Conservation (phyloP, 257 asterid genomes). For the Capsicum baccatum region DNA sequence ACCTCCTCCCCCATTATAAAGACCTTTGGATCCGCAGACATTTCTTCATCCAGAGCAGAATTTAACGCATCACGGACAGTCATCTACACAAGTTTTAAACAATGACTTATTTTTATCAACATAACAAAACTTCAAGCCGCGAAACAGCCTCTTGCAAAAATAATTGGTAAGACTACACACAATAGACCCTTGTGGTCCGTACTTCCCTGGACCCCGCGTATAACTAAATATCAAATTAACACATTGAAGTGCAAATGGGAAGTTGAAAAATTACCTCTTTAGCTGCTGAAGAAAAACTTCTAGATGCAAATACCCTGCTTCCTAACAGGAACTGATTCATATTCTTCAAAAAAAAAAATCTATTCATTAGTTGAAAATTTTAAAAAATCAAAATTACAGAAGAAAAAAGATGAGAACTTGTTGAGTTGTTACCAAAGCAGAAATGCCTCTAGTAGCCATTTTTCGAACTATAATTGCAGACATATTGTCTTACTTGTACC, state of each 20-base stretch:
- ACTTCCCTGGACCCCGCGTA: too few relatives aligned
- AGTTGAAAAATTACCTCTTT: constrained; percentile 55
- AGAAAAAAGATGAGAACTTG: too few relatives aligned
- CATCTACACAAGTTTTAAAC: constrained; percentile 55
- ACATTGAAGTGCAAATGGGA: background rate
- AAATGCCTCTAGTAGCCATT: constrained; percentile 45
- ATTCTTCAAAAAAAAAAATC: constrained; percentile 24
- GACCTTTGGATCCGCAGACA: constrained; percentile 93
- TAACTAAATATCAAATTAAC: background rate
- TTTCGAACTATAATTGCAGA: constrained; percentile 55
- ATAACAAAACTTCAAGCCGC: too few relatives aligned
- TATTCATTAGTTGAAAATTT: too few relatives aligned
- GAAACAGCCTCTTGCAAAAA: too few relatives aligned
- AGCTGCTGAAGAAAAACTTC: constrained; percentile 69
- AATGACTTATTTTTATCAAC: background rate
- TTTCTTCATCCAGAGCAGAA: constrained; percentile 96
- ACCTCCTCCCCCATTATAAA: constrained; percentile 99
- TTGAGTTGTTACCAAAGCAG: constrained; percentile 47
- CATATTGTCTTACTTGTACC: constrained; percentile 43
- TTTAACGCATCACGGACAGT: constrained; percentile 92
- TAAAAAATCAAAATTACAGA: too few relatives aligned
- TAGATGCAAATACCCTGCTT: constrained; percentile 57
- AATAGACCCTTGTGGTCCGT: too few relatives aligned
- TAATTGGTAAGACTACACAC: background rate
- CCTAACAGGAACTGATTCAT: constrained; percentile 31